These are phyloP conservation scores for Ophiostoma piceae DNA, from an alignment of 2,329 filamentous ascomycete genomes.

Conservation along the genomic window DNA sequence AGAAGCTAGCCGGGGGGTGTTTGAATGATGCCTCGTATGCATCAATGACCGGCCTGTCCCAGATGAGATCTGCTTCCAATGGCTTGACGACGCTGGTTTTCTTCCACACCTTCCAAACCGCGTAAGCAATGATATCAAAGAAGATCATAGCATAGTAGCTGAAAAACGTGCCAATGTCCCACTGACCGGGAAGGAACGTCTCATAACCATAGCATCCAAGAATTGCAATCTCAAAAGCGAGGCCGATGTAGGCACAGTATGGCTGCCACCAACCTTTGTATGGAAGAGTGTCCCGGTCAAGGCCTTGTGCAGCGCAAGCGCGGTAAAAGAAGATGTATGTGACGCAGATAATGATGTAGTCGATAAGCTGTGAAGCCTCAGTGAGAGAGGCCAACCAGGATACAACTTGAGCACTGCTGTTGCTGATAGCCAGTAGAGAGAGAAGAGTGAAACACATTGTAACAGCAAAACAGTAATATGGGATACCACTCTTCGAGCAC, in stretches of 20 bases:
- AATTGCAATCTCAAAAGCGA: conserved; percentile 23
- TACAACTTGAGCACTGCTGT: conserved; percentile 36
- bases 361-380: conserved; percentile 41
- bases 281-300: conserved; percentile 35
- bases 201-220: conserved; percentile 49
- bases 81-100: conserved; percentile 42
- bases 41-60: conserved; percentile 28
- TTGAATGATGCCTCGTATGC: conserved; percentile 37
- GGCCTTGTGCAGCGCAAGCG: conserved; percentile 37
- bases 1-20: conserved; percentile 7
- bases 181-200: conserved; percentile 39
- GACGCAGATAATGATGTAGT: conserved; percentile 40
- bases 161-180: conserved; percentile 45
- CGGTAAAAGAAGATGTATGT: conserved; percentile 39
- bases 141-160: conserved; percentile 55
- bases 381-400: conserved; percentile 40
- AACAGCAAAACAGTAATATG: conserved; percentile 37
- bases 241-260: conserved; percentile 36
- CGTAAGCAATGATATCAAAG: conserved; percentile 48
- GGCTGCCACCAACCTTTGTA: conserved; percentile 39
- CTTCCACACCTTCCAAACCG: conserved; percentile 60
- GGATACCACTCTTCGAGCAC: conserved; percentile 36
- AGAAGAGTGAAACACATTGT: conserved; percentile 37
- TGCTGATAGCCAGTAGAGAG: conserved; percentile 40
- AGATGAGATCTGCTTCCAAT: conserved; percentile 29